These are phyloP conservation scores for Kluyveromyces sp. DNA, from an alignment of 1,139 yeast species.

Conservation along the genomic window DNA sequence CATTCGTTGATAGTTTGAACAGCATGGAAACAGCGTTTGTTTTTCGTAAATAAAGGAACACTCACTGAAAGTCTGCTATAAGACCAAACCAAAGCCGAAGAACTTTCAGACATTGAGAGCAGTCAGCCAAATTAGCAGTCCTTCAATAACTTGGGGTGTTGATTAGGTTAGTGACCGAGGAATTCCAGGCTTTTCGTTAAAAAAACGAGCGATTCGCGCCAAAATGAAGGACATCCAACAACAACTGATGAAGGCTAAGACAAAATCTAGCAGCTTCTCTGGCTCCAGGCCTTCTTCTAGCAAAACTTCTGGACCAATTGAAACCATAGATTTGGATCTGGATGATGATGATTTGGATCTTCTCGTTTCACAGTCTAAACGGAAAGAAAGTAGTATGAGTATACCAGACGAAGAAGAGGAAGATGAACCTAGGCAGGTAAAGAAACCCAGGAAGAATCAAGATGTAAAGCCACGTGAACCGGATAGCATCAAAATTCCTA, in stretches of 20 bases:
- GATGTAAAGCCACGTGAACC: background rate
- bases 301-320: slow-evolving; percentile 5
- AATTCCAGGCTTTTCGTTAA: background rate
- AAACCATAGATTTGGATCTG: slow-evolving; percentile 12
- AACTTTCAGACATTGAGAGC: too few species aligned
- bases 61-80: background rate
- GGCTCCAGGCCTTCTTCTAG: background rate
- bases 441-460: too few species aligned
- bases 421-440: background rate
- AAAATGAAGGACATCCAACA: background rate
- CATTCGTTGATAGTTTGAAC: too few species aligned
- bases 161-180: background rate
- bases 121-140: too few species aligned
- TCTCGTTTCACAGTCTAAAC: background rate
- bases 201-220: too few species aligned
- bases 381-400: background rate
- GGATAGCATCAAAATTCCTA: background rate
- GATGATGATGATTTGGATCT: slow-evolving; percentile 17
- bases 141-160: too few species aligned
- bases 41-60: background rate
- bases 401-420: slow-evolving; percentile 1
- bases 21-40: background rate
- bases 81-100: too few species aligned
- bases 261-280: background rate
- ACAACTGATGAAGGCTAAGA: background rate